Conservation (phyloP, 202 grass and related monocot genomes). For the Dendrocalamus latiflorus region DNA sequence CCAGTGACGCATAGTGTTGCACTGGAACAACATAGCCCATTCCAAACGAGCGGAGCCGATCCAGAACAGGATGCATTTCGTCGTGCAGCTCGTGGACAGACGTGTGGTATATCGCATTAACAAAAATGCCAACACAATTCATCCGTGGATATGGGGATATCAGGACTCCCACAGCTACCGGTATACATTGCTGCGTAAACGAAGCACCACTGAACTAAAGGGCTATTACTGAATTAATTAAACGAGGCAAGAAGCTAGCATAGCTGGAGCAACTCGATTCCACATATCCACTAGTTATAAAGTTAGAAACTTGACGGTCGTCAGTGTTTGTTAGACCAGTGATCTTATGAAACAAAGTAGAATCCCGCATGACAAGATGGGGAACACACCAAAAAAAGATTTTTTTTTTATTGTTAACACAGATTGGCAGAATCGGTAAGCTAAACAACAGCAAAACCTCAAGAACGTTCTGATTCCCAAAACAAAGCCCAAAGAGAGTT, state of each 20-base stretch:
- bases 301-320: neutral
- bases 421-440: neutral
- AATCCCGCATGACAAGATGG: neutral
- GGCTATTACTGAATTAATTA: slow-evolving; percentile 7
- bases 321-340: neutral
- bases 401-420: neutral
- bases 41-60: neutral
- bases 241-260: neutral
- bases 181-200: neutral
- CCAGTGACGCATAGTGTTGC: neutral
- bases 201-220: neutral
- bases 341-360: neutral
- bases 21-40: neutral
- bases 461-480: neutral
- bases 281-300: neutral
- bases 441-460: neutral
- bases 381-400: neutral
- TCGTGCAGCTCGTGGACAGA: neutral
- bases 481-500: neutral
- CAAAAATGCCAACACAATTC: neutral
- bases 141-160: slow-evolving; percentile 5
- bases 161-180: neutral
- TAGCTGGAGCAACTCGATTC: neutral
- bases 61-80: neutral
- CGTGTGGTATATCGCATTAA: neutral